Percentiles rank a stretch among this genome's conserved stretches.
Evolutionary conservation across 192 early-diverging fungal genomes (phyloP).

Genomic region (Nowakowskiella sp.): DNA sequence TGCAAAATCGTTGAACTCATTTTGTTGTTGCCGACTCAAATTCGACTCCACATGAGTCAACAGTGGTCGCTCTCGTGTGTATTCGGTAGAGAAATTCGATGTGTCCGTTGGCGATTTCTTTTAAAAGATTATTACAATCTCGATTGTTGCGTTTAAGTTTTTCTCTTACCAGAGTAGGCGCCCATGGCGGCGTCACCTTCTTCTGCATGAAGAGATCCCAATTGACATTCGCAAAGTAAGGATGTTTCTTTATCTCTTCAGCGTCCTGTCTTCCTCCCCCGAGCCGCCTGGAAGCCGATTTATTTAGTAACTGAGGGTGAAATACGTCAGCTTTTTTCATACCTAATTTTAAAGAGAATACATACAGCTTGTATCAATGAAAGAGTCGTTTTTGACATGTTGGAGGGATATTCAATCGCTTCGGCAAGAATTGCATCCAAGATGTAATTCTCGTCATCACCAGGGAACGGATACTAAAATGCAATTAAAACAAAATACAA

Average conservation of each 20-base stretch:
- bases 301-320: slow-evolving; percentile 61
- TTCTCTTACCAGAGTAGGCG: slow-evolving; percentile 72
- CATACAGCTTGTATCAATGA: slow-evolving; percentile 74
- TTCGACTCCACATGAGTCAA: slow-evolving; percentile 85
- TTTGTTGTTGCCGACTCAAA: slow-evolving; percentile 65
- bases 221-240: slow-evolving; percentile 90
- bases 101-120: slow-evolving; percentile 84
- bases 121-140: too few relatives aligned
- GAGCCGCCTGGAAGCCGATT: slow-evolving; percentile 79
- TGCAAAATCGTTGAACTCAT: slow-evolving; percentile 85
- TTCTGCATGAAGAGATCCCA: slow-evolving; percentile 92
- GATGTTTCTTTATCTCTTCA: slow-evolving; percentile 90
- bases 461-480: slow-evolving; percentile 81
- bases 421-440: slow-evolving; percentile 93
- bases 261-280: slow-evolving; percentile 82
- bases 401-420: slow-evolving; percentile 87
- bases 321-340: not conserved
- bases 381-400: slow-evolving; percentile 88
- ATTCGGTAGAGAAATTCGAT: slow-evolving; percentile 97
- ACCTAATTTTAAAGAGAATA: not conserved
- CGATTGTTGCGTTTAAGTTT: not conserved
- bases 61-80: slow-evolving; percentile 82
- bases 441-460: slow-evolving; percentile 93
- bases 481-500: slow-evolving; percentile 5
- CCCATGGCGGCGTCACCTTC: slow-evolving; percentile 77